A percentile compares a stretch with the other conserved stretches of the same genome.
Evolutionary conservation across 208 protist species (phyloP).

Genomic region (Zelonia costaricensis): DNA sequence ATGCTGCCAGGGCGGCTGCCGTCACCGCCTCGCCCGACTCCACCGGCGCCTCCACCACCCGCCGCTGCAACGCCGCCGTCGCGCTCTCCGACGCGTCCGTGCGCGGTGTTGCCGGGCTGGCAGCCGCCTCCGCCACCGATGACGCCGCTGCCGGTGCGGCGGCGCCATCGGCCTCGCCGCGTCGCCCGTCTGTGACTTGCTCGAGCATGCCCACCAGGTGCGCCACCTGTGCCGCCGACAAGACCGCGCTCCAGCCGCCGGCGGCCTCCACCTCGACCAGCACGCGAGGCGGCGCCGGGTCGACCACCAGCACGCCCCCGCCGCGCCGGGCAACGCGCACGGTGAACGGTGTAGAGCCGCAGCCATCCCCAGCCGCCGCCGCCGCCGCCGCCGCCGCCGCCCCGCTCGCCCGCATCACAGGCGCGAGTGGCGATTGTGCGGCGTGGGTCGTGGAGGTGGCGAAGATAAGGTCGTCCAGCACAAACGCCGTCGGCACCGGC

Average conservation of each 20-base stretch:
- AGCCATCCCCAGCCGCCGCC: too few species aligned
- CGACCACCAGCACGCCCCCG: not conserved
- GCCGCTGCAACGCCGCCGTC: not conserved
- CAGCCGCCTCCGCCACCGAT: too few species aligned
- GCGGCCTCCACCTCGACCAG: slow-evolving; percentile 20
- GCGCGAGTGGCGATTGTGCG: not conserved
- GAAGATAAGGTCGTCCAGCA: slow-evolving; percentile 22
- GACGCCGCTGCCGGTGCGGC: not conserved
- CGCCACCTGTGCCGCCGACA: slow-evolving; percentile 22
- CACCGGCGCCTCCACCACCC: slow-evolving; percentile 3
- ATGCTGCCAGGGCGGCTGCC: slow-evolving; percentile 10
- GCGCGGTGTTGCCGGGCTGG: not conserved
- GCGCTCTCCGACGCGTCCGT: not conserved
- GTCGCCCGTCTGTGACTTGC: slow-evolving; percentile 1
- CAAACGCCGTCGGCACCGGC: slow-evolving; percentile 19
- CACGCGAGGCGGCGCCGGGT: slow-evolving; percentile 1
- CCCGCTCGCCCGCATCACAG: not conserved
- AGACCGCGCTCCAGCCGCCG: slow-evolving; percentile 22
- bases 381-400: not conserved
- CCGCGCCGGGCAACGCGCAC: slow-evolving; percentile 19
- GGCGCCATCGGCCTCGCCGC: not conserved
- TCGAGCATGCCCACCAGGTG: slow-evolving; percentile 11
- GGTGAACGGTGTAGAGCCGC: slow-evolving; percentile 24
- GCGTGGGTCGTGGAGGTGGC: slow-evolving; percentile 14
- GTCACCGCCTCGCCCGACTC: slow-evolving; percentile 11